Percentiles rank a stretch among this genome's conserved stretches.
Conservation (phyloP, 768 basidiomycete species). For the Podaxis carcinomalis region DNA sequence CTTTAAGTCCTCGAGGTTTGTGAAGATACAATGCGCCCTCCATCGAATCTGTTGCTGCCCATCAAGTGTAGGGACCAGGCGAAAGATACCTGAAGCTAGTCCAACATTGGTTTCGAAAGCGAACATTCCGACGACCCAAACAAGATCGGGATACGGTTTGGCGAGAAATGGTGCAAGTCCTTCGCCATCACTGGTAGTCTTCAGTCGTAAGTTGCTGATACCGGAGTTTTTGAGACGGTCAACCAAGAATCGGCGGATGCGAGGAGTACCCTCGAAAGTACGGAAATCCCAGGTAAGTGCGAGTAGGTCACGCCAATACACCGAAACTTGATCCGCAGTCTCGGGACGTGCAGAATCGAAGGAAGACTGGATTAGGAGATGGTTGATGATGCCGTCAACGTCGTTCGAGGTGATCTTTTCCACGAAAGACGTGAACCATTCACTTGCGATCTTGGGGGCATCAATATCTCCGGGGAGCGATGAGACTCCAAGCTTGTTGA, state of each 20-base stretch:
- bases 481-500: constrained; percentile 24
- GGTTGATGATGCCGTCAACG: constrained; percentile 22
- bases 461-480: constrained; percentile 30
- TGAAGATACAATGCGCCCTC: constrained; percentile 50
- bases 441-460: constrained; percentile 18
- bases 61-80: constrained; percentile 33
- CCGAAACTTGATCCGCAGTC: constrained; percentile 13
- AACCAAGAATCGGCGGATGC: constrained; percentile 37
- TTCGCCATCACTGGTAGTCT: background rate
- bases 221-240: constrained; percentile 33
- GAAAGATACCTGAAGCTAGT: constrained; percentile 36
- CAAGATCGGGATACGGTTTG: constrained; percentile 33
- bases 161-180: background rate
- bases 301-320: constrained; percentile 55
- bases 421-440: constrained; percentile 25
- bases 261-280: constrained; percentile 40
- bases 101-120: constrained; percentile 41
- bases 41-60: constrained; percentile 27
- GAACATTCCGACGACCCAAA: constrained; percentile 45
- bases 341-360: constrained; percentile 21
- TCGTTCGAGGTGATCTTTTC: constrained; percentile 5
- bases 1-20: constrained; percentile 45
- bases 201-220: constrained; percentile 18
- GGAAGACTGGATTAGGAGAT: constrained; percentile 23
- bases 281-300: constrained; percentile 63